Conservation (phyloP, 225 moss, liverwort and hornwort species). For the Bryum argenteum region DNA sequence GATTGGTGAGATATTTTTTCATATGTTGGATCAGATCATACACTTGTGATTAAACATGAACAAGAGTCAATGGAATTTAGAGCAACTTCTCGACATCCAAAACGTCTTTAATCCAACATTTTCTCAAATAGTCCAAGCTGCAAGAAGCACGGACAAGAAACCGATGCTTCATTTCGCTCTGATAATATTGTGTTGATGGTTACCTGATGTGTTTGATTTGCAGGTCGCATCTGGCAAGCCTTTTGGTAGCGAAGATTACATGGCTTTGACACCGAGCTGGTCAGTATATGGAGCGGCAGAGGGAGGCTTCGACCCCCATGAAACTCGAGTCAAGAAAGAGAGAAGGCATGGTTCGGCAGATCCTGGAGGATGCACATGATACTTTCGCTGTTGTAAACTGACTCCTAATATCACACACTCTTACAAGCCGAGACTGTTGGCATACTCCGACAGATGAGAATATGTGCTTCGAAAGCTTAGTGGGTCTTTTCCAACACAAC, state of each 20-base stretch:
- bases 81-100: too few species aligned
- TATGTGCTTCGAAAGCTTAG: not conserved
- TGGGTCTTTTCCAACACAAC: too few species aligned
- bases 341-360: conserved; percentile 80
- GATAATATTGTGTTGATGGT: conserved; percentile 12
- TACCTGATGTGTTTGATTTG: conserved; percentile 23
- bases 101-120: too few species aligned
- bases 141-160: too few species aligned
- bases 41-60: too few species aligned
- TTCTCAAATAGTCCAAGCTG: too few species aligned
- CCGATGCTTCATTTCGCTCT: not conserved
- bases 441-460: not conserved
- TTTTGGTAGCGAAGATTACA: conserved; percentile 91
- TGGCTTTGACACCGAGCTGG: conserved; percentile 88
- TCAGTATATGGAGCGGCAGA: conserved; percentile 90
- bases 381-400: not conserved
- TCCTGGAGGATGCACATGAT: conserved; percentile 89
- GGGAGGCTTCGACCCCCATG: conserved; percentile 90
- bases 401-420: conserved; percentile 3
- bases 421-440: not conserved
- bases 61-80: too few species aligned
- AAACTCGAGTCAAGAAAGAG: conserved; percentile 92
- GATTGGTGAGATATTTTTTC: too few species aligned
- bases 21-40: too few species aligned
- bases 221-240: conserved; percentile 72